These are phyloP conservation scores for Rhizopogon roseolus DNA, from an alignment of 768 basidiomycete genomes.

Conservation along the genomic window DNA sequence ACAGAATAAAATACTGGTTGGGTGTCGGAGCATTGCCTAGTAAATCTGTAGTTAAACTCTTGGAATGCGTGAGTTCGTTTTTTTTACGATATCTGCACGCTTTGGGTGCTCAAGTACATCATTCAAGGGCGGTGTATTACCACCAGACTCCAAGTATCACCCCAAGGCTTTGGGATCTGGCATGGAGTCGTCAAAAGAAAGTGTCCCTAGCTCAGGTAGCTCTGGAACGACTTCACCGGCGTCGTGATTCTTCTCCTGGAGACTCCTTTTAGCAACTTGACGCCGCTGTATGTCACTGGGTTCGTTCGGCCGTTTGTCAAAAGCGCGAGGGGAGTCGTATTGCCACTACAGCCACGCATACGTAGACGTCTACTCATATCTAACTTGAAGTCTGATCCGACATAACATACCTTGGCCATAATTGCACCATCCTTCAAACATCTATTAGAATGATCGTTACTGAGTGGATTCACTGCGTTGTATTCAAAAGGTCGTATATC, in stretches of 20 bases:
- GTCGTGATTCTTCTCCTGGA: constrained; percentile 7
- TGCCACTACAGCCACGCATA: not conserved
- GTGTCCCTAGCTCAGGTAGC: not conserved
- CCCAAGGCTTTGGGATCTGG: constrained; percentile 26
- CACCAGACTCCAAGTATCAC: constrained; percentile 53
- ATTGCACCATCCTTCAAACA: not conserved
- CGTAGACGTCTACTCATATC: not conserved
- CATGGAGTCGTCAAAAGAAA: not conserved
- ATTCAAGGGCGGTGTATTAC: constrained; percentile 56
- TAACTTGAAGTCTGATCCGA: not conserved
- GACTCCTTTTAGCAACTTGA: not conserved
- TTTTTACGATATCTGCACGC: not conserved
- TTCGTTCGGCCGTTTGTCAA: not conserved
- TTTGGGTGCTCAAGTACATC: constrained; percentile 4
- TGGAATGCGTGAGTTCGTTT: constrained; percentile 60
- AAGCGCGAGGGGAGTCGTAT: not conserved
- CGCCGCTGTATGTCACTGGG: constrained; percentile 2
- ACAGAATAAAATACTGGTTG: constrained; percentile 89
- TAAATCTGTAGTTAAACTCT: constrained; percentile 66
- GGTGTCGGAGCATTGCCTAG: constrained; percentile 80
- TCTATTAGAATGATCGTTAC: not conserved
- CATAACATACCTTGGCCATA: not conserved
- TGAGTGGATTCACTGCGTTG: not conserved
- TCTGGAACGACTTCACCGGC: not conserved
- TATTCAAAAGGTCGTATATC: constrained; percentile 35